Evolutionary conservation across 108 stramenopile genomes (phyloP).

Genomic region (Aurantiochytrium sp.): DNA sequence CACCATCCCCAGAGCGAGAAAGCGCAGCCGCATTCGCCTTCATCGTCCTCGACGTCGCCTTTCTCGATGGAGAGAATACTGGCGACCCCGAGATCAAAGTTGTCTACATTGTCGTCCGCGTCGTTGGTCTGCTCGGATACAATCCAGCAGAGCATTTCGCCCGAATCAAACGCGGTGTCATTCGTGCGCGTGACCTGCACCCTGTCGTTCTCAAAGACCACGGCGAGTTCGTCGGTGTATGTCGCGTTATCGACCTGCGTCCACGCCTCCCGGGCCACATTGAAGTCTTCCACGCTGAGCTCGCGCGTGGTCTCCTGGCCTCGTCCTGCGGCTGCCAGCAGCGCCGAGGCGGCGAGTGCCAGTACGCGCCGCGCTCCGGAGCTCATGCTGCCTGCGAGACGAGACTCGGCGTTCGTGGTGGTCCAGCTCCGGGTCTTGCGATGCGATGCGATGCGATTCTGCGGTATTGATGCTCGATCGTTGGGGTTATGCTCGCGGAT

Average conservation of each 20-base stretch:
- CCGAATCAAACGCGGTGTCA: neutral
- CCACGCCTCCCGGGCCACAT: neutral
- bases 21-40: neutral
- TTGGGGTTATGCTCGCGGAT: too few relatives aligned
- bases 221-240: neutral
- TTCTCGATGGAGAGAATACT: neutral
- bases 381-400: too few relatives aligned
- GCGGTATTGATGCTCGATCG: too few relatives aligned
- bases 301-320: too few relatives aligned
- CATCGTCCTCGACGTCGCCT: neutral
- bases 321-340: too few relatives aligned
- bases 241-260: neutral
- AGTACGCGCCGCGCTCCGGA: too few relatives aligned
- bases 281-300: neutral
- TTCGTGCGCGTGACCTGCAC: neutral
- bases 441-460: too few relatives aligned
- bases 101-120: neutral
- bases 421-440: too few relatives aligned
- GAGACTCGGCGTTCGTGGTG: too few relatives aligned
- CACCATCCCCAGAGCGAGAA: neutral
- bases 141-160: neutral
- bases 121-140: slow-evolving; percentile 7
- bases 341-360: too few relatives aligned
- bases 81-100: neutral
- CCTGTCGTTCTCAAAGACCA: neutral